These are phyloP conservation scores for Chytridiales sp. DNA, from an alignment of 371 early-diverging fungal genomes.

Conservation along the genomic window DNA sequence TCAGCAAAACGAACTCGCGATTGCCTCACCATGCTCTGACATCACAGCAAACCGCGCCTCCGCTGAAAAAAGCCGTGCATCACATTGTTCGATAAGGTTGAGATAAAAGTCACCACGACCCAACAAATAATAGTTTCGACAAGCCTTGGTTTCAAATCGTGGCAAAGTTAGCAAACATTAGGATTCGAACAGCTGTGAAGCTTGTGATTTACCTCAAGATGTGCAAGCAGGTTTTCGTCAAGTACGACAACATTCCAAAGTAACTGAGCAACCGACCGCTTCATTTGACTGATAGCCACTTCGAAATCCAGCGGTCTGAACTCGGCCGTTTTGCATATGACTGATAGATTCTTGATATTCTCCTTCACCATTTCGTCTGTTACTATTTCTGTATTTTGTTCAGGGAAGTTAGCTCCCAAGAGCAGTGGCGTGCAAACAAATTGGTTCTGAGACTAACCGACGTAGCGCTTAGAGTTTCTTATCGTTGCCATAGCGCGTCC, in stretches of 20 bases:
- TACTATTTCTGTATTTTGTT: slow-evolving; percentile 9
- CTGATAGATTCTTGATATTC: slow-evolving; percentile 15
- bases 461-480: slow-evolving; percentile 20
- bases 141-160: slow-evolving; percentile 37
- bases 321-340: slow-evolving; percentile 11
- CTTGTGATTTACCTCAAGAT: slow-evolving; percentile 44
- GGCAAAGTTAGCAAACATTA: not conserved
- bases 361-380: slow-evolving; percentile 6
- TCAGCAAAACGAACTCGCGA: slow-evolving; percentile 1
- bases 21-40: slow-evolving; percentile 27
- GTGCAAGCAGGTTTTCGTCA: slow-evolving; percentile 55
- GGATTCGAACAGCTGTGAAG: not conserved
- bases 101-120: slow-evolving; percentile 70
- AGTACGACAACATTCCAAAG: slow-evolving; percentile 69
- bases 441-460: too few species aligned
- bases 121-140: slow-evolving; percentile 64
- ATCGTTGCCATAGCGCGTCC: slow-evolving; percentile 72
- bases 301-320: slow-evolving; percentile 30
- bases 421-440: too few species aligned
- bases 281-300: slow-evolving; percentile 39
- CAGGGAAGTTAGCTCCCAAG: not conserved
- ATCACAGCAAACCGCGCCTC: slow-evolving; percentile 44
- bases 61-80: slow-evolving; percentile 38
- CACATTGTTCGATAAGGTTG: slow-evolving; percentile 61
- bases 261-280: slow-evolving; percentile 62